These are phyloP conservation scores for Coemansia javaensis DNA, from an alignment of 192 early-diverging fungal species.

Conservation along the genomic window DNA sequence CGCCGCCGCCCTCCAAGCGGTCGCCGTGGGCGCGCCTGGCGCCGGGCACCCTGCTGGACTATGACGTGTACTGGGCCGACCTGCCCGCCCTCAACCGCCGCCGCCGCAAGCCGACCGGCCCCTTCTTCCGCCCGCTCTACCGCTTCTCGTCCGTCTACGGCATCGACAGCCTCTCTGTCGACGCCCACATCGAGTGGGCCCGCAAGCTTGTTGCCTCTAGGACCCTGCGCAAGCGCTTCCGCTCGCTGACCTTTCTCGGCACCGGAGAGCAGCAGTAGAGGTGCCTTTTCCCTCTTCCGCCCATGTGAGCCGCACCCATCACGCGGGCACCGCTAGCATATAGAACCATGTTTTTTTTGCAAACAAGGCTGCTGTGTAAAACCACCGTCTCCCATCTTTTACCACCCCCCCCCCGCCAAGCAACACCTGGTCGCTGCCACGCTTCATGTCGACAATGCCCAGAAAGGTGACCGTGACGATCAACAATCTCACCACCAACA, in stretches of 20 bases:
- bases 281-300: too few relatives aligned
- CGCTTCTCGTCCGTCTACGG: conserved; percentile 22
- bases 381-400: too few relatives aligned
- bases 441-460: too few relatives aligned
- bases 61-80: conserved; percentile 47
- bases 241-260: conserved; percentile 25
- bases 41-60: conserved; percentile 37
- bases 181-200: conserved; percentile 39
- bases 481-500: conserved; percentile 2
- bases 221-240: conserved; percentile 23
- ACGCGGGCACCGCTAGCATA: too few relatives aligned
- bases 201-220: conserved; percentile 23
- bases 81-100: conserved; percentile 19
- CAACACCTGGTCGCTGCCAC: too few relatives aligned
- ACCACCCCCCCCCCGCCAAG: too few relatives aligned
- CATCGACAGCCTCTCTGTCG: conserved; percentile 24
- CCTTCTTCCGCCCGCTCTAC: conserved; percentile 29
- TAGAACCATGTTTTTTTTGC: too few relatives aligned
- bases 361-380: too few relatives aligned
- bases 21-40: conserved; percentile 6
- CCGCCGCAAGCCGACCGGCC: background rate
- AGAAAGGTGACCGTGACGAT: conserved; percentile 4
- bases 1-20: background rate
- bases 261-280: background rate
- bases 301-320: too few relatives aligned